Conservation (phyloP, 805 yeast genomes). For the Kluyveromyces wickerhamii region DNA sequence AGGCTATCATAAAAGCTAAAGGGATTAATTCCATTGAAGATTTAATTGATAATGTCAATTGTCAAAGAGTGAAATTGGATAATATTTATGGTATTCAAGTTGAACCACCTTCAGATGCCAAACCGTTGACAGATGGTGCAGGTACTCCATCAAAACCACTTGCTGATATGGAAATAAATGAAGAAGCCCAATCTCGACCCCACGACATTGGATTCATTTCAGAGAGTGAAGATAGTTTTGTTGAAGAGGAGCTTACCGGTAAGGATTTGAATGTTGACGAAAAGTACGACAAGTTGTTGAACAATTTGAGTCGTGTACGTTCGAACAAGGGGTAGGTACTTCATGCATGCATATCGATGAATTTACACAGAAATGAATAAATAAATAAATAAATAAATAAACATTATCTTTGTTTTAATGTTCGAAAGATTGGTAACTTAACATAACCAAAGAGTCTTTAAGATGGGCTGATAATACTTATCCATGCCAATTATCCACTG, state of each 20-base stretch:
- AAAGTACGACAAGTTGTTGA: conserved; percentile 62
- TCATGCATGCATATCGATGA: neutral
- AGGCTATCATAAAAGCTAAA: conserved; percentile 60
- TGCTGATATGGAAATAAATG: neutral
- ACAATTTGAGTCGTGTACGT: conserved; percentile 58
- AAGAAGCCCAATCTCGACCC: neutral
- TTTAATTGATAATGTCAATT: conserved; percentile 56
- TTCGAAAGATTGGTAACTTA: neutral
- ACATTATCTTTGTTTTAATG: neutral
- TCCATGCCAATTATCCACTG: conserved; percentile 3
- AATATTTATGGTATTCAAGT: conserved; percentile 35
- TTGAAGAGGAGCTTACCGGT: conserved; percentile 9
- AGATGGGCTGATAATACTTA: conserved; percentile 3
- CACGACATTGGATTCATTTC: conserved; percentile 3
- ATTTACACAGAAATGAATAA: neutral
- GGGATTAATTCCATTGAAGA: conserved; percentile 66
- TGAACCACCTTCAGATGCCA: conserved; percentile 8
- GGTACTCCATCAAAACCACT: neutral
- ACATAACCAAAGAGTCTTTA: neutral
- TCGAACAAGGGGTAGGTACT: conserved; percentile 33
- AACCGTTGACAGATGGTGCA: neutral
- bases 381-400: too few relatives aligned
- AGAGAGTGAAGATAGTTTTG: conserved; percentile 12
- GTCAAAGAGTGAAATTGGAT: conserved; percentile 43
- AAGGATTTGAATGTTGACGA: conserved; percentile 47